Conservation (phyloP, 2,329 filamentous ascomycete species). For the Neobulgaria alba region DNA sequence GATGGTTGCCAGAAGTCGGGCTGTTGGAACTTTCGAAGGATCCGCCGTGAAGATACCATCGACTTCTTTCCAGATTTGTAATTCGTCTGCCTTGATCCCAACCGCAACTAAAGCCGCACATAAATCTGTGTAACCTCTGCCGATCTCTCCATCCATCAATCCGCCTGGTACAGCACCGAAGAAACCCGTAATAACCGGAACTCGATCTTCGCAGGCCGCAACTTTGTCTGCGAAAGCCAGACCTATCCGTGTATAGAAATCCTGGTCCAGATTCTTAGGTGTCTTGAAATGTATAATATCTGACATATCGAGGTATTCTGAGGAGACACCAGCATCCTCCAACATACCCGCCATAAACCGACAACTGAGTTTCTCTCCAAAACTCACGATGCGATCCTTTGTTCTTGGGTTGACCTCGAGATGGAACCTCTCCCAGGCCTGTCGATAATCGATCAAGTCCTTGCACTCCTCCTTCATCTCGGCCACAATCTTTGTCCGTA, state of each 20-base stretch:
- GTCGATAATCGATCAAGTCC: conserved; percentile 66
- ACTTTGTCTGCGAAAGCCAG: conserved; percentile 55
- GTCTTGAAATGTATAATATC: conserved; percentile 66
- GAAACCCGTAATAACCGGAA: conserved; percentile 83
- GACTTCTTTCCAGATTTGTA: conserved; percentile 99
- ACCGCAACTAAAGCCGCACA: conserved; percentile 90
- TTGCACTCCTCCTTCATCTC: conserved; percentile 74
- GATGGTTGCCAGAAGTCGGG: conserved; percentile 78
- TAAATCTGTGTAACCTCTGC: conserved; percentile 92
- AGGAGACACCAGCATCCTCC: conserved; percentile 70
- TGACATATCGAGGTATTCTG: conserved; percentile 84
- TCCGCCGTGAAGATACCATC: conserved; percentile 86
- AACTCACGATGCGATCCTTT: conserved; percentile 84
- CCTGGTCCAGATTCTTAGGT: conserved; percentile 49
- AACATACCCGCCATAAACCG: conserved; percentile 81
- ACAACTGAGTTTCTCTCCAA: conserved; percentile 93
- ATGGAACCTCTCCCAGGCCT: conserved; percentile 56
- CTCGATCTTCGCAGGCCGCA: conserved; percentile 52
- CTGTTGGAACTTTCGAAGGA: conserved; percentile 83
- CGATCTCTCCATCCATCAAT: conserved; percentile 78
- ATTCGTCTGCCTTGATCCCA: conserved; percentile 73
- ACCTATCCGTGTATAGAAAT: conserved; percentile 62
- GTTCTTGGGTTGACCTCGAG: conserved; percentile 69
- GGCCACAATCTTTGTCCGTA: conserved; percentile 50
- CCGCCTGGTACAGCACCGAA: conserved; percentile 91